Conservation (phyloP, 2,329 filamentous ascomycete species). For the Nemania diffusa region DNA sequence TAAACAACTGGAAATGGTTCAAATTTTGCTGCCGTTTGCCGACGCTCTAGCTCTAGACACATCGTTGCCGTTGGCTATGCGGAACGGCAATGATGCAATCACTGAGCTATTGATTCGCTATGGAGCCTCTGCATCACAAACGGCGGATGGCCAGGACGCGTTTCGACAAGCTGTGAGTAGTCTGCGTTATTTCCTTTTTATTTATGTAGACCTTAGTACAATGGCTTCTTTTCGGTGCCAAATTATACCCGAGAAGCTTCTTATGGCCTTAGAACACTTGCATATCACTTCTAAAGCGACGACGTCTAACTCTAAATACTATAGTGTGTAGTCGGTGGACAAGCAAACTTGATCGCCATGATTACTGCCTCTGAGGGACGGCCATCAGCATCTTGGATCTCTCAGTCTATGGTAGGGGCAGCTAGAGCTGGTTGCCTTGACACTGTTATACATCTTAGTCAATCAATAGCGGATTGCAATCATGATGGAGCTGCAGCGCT, state of each 20-base stretch:
- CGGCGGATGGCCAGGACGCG: constrained; percentile 61
- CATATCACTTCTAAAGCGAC: not conserved
- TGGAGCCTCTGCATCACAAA: constrained; percentile 61
- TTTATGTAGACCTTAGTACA: not conserved
- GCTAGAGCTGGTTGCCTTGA: constrained; percentile 60
- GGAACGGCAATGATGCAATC: constrained; percentile 55
- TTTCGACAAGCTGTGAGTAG: constrained; percentile 57
- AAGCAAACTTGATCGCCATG: constrained; percentile 59
- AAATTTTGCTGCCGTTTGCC: constrained; percentile 64
- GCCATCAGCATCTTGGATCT: constrained; percentile 56
- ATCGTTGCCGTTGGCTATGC: constrained; percentile 61
- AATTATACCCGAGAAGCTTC: not conserved
- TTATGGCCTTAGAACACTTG: too few species aligned
- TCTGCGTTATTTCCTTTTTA: not conserved
- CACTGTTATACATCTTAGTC: constrained; percentile 62
- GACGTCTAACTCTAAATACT: not conserved
- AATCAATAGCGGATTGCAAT: constrained; percentile 64
- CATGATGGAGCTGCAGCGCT: constrained; percentile 64
- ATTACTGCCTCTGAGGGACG: constrained; percentile 61
- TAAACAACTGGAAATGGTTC: constrained; percentile 62
- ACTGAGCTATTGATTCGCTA: constrained; percentile 61
- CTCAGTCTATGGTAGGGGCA: constrained; percentile 64
- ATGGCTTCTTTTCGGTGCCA: not conserved
- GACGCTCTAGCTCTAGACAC: constrained; percentile 62
- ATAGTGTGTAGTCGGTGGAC: constrained; percentile 56